Conservation (phyloP, 305 asterid species). For the Fraxinus baroniana region DNA sequence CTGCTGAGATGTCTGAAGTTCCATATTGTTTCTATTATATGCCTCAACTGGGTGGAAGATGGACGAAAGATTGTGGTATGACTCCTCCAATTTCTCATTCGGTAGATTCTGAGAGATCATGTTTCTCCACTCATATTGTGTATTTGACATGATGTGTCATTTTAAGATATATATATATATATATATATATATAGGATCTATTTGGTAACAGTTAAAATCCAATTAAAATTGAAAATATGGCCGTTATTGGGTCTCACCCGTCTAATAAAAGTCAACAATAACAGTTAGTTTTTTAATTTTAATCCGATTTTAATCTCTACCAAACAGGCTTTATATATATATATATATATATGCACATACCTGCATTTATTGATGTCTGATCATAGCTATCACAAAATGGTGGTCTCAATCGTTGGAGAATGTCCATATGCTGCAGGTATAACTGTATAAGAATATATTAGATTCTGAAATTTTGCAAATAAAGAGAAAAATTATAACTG, state of each 20-base stretch:
- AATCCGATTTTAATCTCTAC: no score
- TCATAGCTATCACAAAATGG: neutral
- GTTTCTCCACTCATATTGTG: slow-evolving; percentile 9
- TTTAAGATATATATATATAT: neutral
- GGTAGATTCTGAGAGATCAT: slow-evolving; percentile 12
- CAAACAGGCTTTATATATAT: no score
- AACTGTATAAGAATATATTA: neutral
- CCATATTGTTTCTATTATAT: slow-evolving; percentile 67
- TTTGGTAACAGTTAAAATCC: no score
- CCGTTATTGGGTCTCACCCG: no score
- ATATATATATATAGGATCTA: neutral
- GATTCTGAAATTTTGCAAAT: neutral
- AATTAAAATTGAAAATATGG: no score
- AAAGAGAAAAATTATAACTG: neutral
- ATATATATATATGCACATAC: neutral
- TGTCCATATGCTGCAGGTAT: neutral
- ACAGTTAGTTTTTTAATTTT: no score
- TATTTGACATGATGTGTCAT: slow-evolving; percentile 12
- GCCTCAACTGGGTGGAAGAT: slow-evolving; percentile 95
- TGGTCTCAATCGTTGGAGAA: neutral
- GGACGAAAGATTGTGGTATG: slow-evolving; percentile 52
- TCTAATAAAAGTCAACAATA: no score
- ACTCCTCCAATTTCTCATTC: slow-evolving; percentile 9
- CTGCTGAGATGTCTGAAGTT: slow-evolving; percentile 72
- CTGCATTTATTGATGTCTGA: neutral